A percentile compares a stretch with the other conserved stretches of the same genome.
Evolutionary conservation across 2,329 filamentous ascomycete genomes (phyloP).

Genomic region (Achaetomium macrosporum): DNA sequence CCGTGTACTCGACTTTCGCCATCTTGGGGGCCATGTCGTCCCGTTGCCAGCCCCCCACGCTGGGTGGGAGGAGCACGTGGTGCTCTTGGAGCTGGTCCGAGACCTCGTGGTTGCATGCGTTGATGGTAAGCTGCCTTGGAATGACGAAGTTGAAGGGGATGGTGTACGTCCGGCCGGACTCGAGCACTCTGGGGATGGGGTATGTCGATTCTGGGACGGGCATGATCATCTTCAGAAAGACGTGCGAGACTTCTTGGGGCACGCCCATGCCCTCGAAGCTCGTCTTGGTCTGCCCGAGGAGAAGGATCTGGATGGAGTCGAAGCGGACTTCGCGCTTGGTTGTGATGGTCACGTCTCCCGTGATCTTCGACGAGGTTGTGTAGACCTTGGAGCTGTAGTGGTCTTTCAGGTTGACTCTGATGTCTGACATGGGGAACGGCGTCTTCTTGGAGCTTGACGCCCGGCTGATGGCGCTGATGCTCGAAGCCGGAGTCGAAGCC

Average conservation of each 20-base stretch:
- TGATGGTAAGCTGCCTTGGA: constrained; percentile 51
- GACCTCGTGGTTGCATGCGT: constrained; percentile 47
- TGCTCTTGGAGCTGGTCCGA: constrained; percentile 43
- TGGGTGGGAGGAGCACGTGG: constrained; percentile 49
- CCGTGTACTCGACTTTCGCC: constrained; percentile 47
- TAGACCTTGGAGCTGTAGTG: constrained; percentile 52
- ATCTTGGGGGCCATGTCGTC: constrained; percentile 52
- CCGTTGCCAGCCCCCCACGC: constrained; percentile 46
- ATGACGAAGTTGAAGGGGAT: constrained; percentile 57
- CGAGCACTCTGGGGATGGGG: constrained; percentile 42
- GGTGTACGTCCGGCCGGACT: constrained; percentile 42
- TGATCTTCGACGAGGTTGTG: constrained; percentile 47
- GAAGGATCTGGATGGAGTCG: constrained; percentile 46
- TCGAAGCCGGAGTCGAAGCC: neutral
- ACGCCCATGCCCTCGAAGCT: constrained; percentile 46
- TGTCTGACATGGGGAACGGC: constrained; percentile 31
- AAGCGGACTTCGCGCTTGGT: constrained; percentile 43
- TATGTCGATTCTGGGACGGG: constrained; percentile 44
- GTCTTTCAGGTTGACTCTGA: constrained; percentile 46
- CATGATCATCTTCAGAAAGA: constrained; percentile 52
- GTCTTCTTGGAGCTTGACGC: constrained; percentile 6
- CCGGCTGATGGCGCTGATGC: neutral
- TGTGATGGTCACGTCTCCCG: constrained; percentile 44
- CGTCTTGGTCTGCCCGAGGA: constrained; percentile 46
- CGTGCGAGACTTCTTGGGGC: constrained; percentile 44